A percentile compares a stretch with the other conserved stretches of the same genome.
phyloP scores from a whole-genome alignment of 2,329 filamentous ascomycete species.

The Lachnellula subtilissima region DNA sequence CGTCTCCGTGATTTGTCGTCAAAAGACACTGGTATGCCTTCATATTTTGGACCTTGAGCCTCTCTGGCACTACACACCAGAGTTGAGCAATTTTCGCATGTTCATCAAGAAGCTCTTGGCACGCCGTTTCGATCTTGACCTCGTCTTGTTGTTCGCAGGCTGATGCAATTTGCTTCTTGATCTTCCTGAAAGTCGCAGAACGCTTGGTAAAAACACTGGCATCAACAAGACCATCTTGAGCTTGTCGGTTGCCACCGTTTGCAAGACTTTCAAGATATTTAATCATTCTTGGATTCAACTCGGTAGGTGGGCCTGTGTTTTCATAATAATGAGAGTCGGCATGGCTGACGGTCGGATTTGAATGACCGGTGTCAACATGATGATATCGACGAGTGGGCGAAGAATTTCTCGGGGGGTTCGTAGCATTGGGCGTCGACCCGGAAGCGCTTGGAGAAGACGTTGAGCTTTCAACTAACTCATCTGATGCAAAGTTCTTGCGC shows the following conservation, averaged over 20 bases:
- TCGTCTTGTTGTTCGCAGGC: slow-evolving; percentile 9
- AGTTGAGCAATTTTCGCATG: slow-evolving; percentile 11
- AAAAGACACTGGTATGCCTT: slow-evolving; percentile 14
- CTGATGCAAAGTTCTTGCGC: slow-evolving; percentile 8
- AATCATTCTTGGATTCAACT: slow-evolving; percentile 10
- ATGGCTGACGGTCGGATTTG: not conserved
- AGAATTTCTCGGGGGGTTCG: not conserved
- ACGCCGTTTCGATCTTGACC: slow-evolving; percentile 6
- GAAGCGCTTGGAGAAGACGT: not conserved
- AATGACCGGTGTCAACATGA: not conserved
- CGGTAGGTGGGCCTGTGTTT: not conserved
- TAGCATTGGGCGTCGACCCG: not conserved
- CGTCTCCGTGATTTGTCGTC: not conserved
- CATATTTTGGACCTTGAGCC: slow-evolving; percentile 14
- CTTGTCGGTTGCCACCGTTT: slow-evolving; percentile 7
- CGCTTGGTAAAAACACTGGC: slow-evolving; percentile 21
- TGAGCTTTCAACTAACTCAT: not conserved
- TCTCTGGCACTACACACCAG: slow-evolving; percentile 9
- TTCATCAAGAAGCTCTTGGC: slow-evolving; percentile 10
- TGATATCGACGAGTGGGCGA: not conserved
- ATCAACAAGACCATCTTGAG: slow-evolving; percentile 16
- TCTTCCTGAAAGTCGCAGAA: slow-evolving; percentile 16
- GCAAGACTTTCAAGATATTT: slow-evolving; percentile 17
- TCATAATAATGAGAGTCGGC: not conserved
- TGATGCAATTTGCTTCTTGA: slow-evolving; percentile 14